Evolutionary conservation across 768 basidiomycete species (phyloP), one percentile per base, ranked within the genome.

Genomic region (Mycena vitilis): DNA sequence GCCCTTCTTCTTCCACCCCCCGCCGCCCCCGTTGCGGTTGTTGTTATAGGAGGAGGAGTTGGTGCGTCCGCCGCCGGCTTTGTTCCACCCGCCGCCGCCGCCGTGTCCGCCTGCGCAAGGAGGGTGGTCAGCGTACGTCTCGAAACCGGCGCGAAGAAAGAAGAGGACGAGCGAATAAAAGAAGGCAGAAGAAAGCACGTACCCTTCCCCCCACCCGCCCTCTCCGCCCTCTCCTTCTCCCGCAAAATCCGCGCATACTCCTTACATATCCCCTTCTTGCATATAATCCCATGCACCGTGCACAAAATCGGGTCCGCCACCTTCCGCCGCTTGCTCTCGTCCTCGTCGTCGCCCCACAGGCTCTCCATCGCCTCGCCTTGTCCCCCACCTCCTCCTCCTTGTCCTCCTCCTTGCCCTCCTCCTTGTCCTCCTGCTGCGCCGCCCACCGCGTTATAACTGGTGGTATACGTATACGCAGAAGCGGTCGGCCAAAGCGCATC

Each of bases 231-330:
- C 62, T 74, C 75, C 70, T 75, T 69, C 68, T 77, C 75, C 70
- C 68, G 75, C 62, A 78, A 45, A 25, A 75, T 57, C 63, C 74
- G 74, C 52, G 76, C 72, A 73, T 78, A 75, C 69, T 78, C 80
- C 20, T 61, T 62, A 54, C 82, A 83, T 1, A 82, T 79, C 36
- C 80, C 81, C 73, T 80, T 81, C 74, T 79, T 81, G 56, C 82
- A 82, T 20, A 75, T 65, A 23, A 73, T 69, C 48, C 71, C 68
- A 69, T 81, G 80, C 42, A 73, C 75, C 0, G 73, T 74, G 60
- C 81, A 81, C 52, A 77, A n/a, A 12, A 77, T 63, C 15, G 65
- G 68, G 45, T 60, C 62, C 22, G 53, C 61, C 45, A 37, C 8
- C 57, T 62, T 63, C 54, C 30, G 30, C 30, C 30, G 30, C 30